Percentiles rank a stretch among this genome's conserved stretches.
These are phyloP conservation scores for Tagetes erecta DNA, from an alignment of 129 eudicot species.

Conservation along the genomic window DNA sequence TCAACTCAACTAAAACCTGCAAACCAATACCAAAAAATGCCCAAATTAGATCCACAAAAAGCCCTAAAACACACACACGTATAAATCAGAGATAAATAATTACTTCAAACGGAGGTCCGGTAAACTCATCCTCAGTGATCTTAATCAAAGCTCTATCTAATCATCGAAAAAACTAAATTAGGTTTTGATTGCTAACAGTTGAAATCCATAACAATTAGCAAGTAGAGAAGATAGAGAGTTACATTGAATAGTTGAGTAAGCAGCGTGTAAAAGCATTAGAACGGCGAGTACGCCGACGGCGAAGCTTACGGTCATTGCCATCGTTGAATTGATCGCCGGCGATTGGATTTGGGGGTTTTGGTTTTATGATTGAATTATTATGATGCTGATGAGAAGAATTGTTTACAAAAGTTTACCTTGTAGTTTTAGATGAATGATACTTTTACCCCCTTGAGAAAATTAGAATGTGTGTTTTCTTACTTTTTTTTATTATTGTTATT, in stretches of 20 bases:
- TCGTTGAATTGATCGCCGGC: slow-evolving; percentile 44
- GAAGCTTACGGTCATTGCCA: slow-evolving; percentile 57
- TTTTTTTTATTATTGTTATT: not conserved
- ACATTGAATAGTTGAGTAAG: slow-evolving; percentile 95
- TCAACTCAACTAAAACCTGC: slow-evolving; percentile 81
- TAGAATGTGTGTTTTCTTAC: not conserved
- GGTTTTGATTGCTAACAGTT: not conserved
- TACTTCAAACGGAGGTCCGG: slow-evolving; percentile 81
- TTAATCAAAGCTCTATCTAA: slow-evolving; percentile 82
- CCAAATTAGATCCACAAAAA: slow-evolving; percentile 13
- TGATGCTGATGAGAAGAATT: not conserved
- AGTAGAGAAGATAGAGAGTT: slow-evolving; percentile 7
- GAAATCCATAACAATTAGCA: not conserved
- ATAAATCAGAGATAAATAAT: slow-evolving; percentile 16
- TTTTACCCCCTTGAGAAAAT: not conserved
- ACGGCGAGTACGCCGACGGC: slow-evolving; percentile 72
- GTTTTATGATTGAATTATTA: not conserved
- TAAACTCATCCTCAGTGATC: slow-evolving; percentile 87
- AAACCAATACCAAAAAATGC: slow-evolving; percentile 12
- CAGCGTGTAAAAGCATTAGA: slow-evolving; percentile 76
- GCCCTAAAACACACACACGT: slow-evolving; percentile 20
- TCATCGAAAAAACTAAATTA: not conserved
- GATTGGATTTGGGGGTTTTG: slow-evolving; percentile 23
- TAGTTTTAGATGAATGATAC: not conserved
- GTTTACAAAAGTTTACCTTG: not conserved